A percentile compares a stretch with the other conserved stretches of the same genome.
These are phyloP conservation scores for Coniochaeta ligniaria DNA, from an alignment of 2,329 filamentous ascomycete species.

Conservation along the genomic window DNA sequence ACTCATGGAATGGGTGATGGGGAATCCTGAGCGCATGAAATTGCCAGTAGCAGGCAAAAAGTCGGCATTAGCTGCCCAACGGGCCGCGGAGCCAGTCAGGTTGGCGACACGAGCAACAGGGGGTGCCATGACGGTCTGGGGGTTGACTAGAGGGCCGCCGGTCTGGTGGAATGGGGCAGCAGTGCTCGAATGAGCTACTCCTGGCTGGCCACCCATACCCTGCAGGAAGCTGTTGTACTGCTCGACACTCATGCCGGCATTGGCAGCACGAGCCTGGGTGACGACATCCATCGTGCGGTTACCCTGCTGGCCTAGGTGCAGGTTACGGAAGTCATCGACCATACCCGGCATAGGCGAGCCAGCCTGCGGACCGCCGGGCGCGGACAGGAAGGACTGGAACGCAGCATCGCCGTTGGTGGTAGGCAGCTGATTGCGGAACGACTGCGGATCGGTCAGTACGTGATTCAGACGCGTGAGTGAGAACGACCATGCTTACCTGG, in stretches of 20 bases:
- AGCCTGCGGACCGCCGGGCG: background rate
- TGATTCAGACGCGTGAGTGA: background rate
- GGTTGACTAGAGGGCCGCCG: background rate
- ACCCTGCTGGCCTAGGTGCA: background rate
- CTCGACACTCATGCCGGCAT: constrained; percentile 3
- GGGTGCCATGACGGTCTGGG: background rate
- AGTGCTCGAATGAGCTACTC: background rate
- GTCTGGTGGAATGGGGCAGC: background rate
- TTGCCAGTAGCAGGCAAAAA: too few relatives aligned
- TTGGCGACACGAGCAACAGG: background rate
- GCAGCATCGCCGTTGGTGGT: constrained; percentile 9
- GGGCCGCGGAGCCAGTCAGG: background rate
- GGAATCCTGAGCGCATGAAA: background rate
- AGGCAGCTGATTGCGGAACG: constrained; percentile 13
- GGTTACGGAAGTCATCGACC: background rate
- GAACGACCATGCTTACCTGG: constrained; percentile 13
- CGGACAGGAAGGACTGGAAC: constrained; percentile 14
- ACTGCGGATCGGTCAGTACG: constrained; percentile 9
- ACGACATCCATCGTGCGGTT: background rate
- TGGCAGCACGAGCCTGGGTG: background rate
- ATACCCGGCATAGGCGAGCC: background rate
- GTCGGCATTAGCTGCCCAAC: background rate
- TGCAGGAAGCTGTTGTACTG: background rate
- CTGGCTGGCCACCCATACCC: background rate
- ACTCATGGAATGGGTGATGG: background rate